Conservation (phyloP, 176 grass and related monocot species). For the Phoenix dactylifera region DNA sequence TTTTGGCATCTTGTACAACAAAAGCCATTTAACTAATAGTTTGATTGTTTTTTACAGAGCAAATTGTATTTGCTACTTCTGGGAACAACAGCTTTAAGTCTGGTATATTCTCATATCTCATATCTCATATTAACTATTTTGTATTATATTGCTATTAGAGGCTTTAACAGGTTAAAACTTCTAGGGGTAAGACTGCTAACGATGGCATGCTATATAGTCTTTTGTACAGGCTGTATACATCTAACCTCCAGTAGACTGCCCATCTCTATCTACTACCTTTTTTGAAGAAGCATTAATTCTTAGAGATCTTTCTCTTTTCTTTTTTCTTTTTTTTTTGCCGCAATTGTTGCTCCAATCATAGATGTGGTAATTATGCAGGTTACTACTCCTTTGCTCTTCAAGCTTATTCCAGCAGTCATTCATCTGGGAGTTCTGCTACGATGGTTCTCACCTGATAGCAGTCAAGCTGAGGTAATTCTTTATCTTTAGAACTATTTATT, state of each 20-base stretch:
- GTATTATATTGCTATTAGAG: too few species aligned
- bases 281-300: too few species aligned
- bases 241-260: too few species aligned
- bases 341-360: too few species aligned
- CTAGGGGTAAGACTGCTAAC: not conserved
- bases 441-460: constrained; percentile 91
- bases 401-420: constrained; percentile 93
- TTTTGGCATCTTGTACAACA: too few species aligned
- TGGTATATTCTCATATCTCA: constrained; percentile 36
- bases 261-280: too few species aligned
- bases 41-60: constrained; percentile 52
- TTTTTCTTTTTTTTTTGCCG: too few species aligned
- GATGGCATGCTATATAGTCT: too few species aligned
- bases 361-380: constrained; percentile 33
- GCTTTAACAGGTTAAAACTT: not conserved
- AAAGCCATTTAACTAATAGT: constrained; percentile 13
- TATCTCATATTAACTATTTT: not conserved
- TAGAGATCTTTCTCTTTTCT: too few species aligned
- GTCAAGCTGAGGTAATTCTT: constrained; percentile 65
- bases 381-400: constrained; percentile 92
- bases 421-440: constrained; percentile 91
- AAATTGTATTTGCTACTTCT: constrained; percentile 95
- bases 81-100: constrained; percentile 91
- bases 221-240: too few species aligned
- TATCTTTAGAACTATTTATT: not conserved